phyloP scores from a whole-genome alignment of 2,329 filamentous ascomycete genomes.

The Huntiella abstrusa region DNA sequence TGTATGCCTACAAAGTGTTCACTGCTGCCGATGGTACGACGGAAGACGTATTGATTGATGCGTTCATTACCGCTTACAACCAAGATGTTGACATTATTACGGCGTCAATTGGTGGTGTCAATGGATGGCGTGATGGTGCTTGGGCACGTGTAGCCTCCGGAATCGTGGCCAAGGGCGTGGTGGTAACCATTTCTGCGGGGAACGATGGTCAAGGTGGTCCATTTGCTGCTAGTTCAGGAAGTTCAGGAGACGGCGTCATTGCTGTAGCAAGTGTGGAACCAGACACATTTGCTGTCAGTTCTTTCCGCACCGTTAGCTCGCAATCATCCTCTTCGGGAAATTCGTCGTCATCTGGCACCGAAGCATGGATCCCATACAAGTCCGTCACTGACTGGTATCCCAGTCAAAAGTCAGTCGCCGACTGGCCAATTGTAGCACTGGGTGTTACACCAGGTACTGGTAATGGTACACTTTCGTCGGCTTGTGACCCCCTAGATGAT shows the following conservation, averaged over 20 bases:
- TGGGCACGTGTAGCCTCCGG: constrained; percentile 24
- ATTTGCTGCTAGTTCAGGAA: constrained; percentile 25
- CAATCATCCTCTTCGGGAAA: too few relatives aligned
- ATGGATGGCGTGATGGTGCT: constrained; percentile 23
- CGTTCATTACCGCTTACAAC: constrained; percentile 19
- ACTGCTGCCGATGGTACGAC: constrained; percentile 28
- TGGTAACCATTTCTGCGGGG: constrained; percentile 31
- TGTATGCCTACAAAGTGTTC: constrained; percentile 13
- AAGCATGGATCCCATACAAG: background rate
- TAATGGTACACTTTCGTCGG: background rate
- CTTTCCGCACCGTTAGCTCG: too few relatives aligned
- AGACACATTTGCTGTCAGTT: too few relatives aligned
- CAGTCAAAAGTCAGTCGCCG: background rate
- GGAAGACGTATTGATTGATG: constrained; percentile 19
- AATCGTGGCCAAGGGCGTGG: constrained; percentile 26
- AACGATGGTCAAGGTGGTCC: constrained; percentile 30
- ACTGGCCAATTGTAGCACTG: background rate
- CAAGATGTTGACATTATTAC: constrained; percentile 25
- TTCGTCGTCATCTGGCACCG: too few relatives aligned
- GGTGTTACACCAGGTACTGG: background rate
- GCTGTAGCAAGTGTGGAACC: constrained; percentile 23
- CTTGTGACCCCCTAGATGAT: background rate
- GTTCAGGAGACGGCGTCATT: constrained; percentile 24
- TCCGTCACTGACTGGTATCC: background rate
- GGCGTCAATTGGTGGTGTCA: constrained; percentile 21